Conservation (phyloP, 2,329 filamentous ascomycete species). For the Penicillium sp. region DNA sequence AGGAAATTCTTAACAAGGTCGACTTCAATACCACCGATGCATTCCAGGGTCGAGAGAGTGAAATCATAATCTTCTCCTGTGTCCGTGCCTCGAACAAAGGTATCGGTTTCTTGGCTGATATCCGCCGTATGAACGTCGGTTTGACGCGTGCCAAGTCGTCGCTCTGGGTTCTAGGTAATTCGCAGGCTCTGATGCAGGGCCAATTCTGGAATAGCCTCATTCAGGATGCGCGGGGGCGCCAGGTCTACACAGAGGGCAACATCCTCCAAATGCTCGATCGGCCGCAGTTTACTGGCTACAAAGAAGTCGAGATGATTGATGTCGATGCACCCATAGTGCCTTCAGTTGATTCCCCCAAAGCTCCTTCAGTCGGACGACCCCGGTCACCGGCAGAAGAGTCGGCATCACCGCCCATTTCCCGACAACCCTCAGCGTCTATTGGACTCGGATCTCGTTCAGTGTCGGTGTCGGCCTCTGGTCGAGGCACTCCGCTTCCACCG, state of each 20-base stretch:
- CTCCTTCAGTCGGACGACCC: neutral
- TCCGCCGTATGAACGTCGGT: constrained; percentile 98
- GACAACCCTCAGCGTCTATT: constrained; percentile 35
- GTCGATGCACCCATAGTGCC: constrained; percentile 22
- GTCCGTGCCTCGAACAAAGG: constrained; percentile 90
- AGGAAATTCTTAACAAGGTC: constrained; percentile 73
- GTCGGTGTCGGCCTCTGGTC: constrained; percentile 32
- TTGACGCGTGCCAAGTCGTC: constrained; percentile 95
- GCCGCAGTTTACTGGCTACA: constrained; percentile 54
- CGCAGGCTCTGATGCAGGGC: constrained; percentile 80
- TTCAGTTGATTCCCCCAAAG: neutral
- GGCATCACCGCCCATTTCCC: constrained; percentile 32
- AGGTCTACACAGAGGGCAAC: constrained; percentile 75
- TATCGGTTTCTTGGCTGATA: constrained; percentile 97
- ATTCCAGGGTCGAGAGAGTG: constrained; percentile 94
- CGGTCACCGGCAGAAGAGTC: constrained; percentile 1
- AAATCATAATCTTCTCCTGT: constrained; percentile 98
- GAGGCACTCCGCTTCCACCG: constrained; percentile 24
- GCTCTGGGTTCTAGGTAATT: constrained; percentile 94
- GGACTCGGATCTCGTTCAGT: constrained; percentile 19
- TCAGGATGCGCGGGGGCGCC: constrained; percentile 74
- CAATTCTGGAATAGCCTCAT: constrained; percentile 91
- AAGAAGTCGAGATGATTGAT: constrained; percentile 50
- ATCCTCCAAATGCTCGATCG: constrained; percentile 59
- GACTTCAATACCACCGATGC: constrained; percentile 99